Conservation (phyloP, 768 basidiomycete species). For the Russula abietina region DNA sequence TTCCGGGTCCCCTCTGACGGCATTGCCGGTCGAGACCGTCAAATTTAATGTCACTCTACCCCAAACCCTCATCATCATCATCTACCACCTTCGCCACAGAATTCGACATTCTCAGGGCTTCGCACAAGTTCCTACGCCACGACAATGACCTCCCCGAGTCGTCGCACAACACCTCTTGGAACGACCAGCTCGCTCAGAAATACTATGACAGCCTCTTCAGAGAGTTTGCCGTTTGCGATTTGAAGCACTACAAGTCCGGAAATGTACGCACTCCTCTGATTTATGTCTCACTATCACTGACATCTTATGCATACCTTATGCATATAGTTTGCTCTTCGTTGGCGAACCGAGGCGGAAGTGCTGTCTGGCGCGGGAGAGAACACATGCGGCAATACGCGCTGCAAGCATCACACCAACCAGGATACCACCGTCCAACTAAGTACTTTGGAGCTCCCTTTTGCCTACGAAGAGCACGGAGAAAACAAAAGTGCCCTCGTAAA, state of each 20-base stretch:
- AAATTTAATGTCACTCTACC: not conserved
- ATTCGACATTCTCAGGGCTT: slow-evolving; percentile 69
- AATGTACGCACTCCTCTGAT: slow-evolving; percentile 47
- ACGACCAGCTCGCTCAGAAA: slow-evolving; percentile 79
- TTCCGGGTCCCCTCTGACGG: not conserved
- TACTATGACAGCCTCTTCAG: slow-evolving; percentile 87
- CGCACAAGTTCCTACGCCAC: slow-evolving; percentile 60
- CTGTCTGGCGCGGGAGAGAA: slow-evolving; percentile 78
- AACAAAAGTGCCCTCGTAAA: slow-evolving; percentile 83
- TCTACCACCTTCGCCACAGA: slow-evolving; percentile 36
- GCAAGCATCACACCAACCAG: slow-evolving; percentile 44
- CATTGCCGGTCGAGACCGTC: slow-evolving; percentile 10
- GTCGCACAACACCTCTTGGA: slow-evolving; percentile 46
- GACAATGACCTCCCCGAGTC: slow-evolving; percentile 45
- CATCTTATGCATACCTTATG: not conserved
- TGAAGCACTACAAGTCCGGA: slow-evolving; percentile 94
- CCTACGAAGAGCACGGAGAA: slow-evolving; percentile 74
- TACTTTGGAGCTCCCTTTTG: slow-evolving; percentile 87
- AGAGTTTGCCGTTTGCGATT: slow-evolving; percentile 86
- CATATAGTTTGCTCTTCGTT: slow-evolving; percentile 76
- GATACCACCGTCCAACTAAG: slow-evolving; percentile 38
- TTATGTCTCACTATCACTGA: not conserved
- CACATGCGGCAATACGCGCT: slow-evolving; percentile 87
- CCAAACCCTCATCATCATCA: not conserved
- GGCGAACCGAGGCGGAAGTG: slow-evolving; percentile 91